These are phyloP conservation scores for Botrytis paeoniae DNA, from an alignment of 2,329 filamentous ascomycete genomes.

Conservation along the genomic window DNA sequence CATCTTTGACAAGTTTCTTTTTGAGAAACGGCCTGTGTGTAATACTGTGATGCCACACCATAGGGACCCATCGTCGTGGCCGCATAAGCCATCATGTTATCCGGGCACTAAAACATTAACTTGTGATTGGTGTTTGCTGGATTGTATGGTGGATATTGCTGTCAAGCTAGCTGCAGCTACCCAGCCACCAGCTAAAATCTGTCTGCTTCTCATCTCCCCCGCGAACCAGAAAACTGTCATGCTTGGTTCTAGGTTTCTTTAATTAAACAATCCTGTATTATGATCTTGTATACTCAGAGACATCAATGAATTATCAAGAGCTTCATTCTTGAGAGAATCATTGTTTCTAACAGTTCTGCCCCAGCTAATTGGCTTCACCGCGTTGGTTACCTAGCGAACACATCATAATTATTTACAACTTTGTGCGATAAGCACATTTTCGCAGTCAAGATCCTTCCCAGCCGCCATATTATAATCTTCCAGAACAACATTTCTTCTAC, in stretches of 20 bases:
- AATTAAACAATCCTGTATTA: background rate
- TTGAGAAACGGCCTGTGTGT: background rate
- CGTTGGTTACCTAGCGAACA: constrained; percentile 19
- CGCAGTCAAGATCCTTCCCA: background rate
- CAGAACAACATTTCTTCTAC: background rate
- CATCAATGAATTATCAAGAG: constrained; percentile 12
- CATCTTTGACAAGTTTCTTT: background rate
- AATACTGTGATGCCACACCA: background rate
- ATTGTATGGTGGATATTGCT: constrained; percentile 4
- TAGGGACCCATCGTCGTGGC: background rate
- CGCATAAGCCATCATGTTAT: constrained; percentile 1
- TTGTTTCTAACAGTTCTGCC: background rate
- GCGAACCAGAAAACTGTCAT: constrained; percentile 16
- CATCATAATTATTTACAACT: constrained; percentile 12
- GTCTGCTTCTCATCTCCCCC: constrained; percentile 16
- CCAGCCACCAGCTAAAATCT: constrained; percentile 17
- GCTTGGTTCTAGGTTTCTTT: constrained; percentile 10
- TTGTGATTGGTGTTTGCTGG: constrained; percentile 7
- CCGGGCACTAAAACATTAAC: background rate
- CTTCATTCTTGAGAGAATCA: constrained; percentile 7
- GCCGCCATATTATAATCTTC: constrained; percentile 5
- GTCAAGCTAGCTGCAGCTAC: constrained; percentile 15
- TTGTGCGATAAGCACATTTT: constrained; percentile 16
- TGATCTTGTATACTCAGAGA: background rate
- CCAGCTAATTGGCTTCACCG: background rate